phyloP scores from a whole-genome alignment of 345 rosid species.

The Arabidopsis suecica region DNA sequence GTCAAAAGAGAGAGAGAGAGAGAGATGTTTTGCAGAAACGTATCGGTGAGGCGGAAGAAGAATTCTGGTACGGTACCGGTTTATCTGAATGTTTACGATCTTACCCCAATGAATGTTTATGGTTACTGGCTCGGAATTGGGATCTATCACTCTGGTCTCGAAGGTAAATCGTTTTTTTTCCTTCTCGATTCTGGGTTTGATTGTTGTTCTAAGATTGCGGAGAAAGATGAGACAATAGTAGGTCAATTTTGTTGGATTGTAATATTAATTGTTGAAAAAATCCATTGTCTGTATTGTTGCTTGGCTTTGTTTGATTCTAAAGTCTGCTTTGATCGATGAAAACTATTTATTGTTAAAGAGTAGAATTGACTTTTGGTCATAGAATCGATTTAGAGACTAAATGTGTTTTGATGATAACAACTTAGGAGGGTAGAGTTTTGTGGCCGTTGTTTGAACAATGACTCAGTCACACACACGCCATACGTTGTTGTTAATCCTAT shows the following conservation, averaged over 20 bases:
- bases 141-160: constrained; percentile 89
- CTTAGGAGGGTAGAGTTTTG: background rate
- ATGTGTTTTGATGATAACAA: constrained; percentile 1
- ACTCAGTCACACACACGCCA: background rate
- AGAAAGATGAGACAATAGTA: background rate
- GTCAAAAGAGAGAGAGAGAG: background rate
- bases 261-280: background rate
- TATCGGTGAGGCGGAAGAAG: constrained; percentile 38
- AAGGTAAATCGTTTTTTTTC: constrained; percentile 52
- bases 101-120: constrained; percentile 76
- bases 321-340: background rate
- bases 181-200: constrained; percentile 14
- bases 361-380: constrained; percentile 11
- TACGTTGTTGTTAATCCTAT: background rate
- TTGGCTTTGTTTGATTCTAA: no score
- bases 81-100: constrained; percentile 82
- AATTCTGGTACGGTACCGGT: constrained; percentile 48
- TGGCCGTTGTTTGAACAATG: constrained; percentile 4
- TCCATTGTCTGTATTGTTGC: no score
- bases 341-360: background rate
- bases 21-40: constrained; percentile 42
- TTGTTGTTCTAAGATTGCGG: background rate
- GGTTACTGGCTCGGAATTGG: constrained; percentile 90
- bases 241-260: background rate
- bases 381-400: background rate